Percentiles rank a stretch among this genome's conserved stretches.
Conservation (phyloP, 352 stramenopile species). For the Phytophthora sp. region DNA sequence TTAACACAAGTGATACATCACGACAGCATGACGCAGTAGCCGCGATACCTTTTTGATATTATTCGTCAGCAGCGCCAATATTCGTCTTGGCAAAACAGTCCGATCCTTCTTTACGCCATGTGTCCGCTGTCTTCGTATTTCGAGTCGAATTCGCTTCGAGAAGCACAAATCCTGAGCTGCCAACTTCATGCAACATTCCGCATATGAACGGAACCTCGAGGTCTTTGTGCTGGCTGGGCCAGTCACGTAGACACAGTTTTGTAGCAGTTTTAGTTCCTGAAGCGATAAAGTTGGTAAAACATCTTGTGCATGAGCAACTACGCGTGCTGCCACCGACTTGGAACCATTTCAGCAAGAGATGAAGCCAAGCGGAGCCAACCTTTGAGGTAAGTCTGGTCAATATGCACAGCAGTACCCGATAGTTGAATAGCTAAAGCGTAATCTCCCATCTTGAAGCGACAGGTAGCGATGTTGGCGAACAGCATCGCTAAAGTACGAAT, state of each 20-base stretch:
- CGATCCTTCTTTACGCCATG: not conserved
- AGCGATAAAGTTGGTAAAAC: not conserved
- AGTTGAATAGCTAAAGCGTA: constrained; percentile 24
- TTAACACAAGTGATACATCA: not conserved
- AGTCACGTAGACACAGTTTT: not conserved
- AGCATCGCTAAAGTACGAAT: constrained; percentile 18
- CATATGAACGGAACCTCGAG: not conserved
- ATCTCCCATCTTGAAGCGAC: constrained; percentile 28
- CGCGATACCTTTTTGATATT: not conserved
- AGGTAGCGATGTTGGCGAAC: constrained; percentile 30
- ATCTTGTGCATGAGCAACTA: too few species aligned
- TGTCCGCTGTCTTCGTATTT: not conserved
- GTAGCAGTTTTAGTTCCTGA: not conserved
- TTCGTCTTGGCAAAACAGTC: not conserved
- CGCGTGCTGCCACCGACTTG: too few species aligned
- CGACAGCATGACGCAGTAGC: not conserved
- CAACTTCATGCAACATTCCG: not conserved
- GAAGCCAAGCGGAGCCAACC: constrained; percentile 29
- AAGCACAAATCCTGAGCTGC: not conserved
- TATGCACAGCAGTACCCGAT: constrained; percentile 22
- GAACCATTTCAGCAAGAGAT: constrained; percentile 1
- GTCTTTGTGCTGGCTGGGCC: not conserved
- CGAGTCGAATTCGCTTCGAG: too few species aligned
- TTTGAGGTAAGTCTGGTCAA: constrained; percentile 26
- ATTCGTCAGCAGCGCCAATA: not conserved